Evolutionary conservation across 1,284 basidiomycete species (phyloP), one percentile per base, ranked within the genome.

Genomic region (Paramarasmius palmivorus): DNA sequence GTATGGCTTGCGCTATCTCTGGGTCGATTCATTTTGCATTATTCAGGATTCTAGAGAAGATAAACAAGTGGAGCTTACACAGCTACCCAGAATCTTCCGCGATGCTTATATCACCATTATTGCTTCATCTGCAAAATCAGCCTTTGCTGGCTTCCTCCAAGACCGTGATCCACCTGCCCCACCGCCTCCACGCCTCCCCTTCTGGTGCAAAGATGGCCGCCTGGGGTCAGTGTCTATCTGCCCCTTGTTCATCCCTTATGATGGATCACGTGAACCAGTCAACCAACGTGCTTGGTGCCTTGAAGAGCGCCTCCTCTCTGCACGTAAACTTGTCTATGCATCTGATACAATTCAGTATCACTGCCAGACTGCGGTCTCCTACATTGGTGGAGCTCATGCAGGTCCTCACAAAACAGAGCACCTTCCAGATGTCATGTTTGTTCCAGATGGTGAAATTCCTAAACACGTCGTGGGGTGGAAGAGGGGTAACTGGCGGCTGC

Each of bases 21-120:
- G 57, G 57, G 34, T 52, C 15, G 57, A 58, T 35, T 41, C 57
- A 17, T 44, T 52, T n/a, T 58, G 57, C 46, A 58, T 58, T 23
- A 36, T 58, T n/a, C 54, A 55, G 40, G 57, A 58, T 45, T 47
- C 36, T 4, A 40, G 22, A 7, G 22, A 52, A n/a, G 57, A 58
- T 34, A 58, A 58, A 26, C 23, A 41, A 9, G 41, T 34, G 32
- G 49, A 57, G 46, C 40, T 57, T 22, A 41, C 38, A 29, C 49
- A 45, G 12, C 54, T 57, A 44, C 53, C 49, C n/a, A 29, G 34
- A 17, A 52, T 52, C 36, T 57, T 52, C 50, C 49, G 39, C 14
- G 35, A 57, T 38, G 41, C 56, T 15, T 57, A 52, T 41, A 20
- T 51, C 23, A 55, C 53, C 10, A 54, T 57, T 22, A 52, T 45